Percentiles rank a stretch among this genome's conserved stretches.
phyloP scores from a whole-genome alignment of 164 flowering plant genomes.

The Tetrastigma voinierianum region DNA sequence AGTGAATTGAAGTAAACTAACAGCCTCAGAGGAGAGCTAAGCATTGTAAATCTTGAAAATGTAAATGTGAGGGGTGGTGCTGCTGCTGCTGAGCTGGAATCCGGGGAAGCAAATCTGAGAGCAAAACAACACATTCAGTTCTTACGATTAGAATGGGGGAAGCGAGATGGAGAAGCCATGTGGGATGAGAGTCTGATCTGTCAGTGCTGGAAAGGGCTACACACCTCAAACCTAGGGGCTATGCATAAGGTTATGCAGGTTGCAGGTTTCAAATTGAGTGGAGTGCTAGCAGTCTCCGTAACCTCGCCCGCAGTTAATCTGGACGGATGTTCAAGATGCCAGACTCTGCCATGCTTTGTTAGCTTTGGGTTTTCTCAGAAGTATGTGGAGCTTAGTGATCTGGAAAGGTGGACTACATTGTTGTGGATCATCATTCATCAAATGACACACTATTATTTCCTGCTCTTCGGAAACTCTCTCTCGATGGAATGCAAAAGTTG shows the following conservation, averaged over 20 bases:
- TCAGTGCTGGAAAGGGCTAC: not conserved
- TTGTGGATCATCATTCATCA: no score
- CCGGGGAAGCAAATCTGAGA: not conserved
- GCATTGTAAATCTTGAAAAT: not conserved
- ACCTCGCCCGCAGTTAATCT: not conserved
- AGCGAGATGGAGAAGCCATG: not conserved
- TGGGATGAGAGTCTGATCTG: no score
- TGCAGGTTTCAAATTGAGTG: no score
- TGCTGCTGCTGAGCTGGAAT: not conserved
- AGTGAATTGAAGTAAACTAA: not conserved
- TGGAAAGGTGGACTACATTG: not conserved
- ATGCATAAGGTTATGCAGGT: not conserved
- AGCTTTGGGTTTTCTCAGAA: no score
- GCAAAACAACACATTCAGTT: not conserved
- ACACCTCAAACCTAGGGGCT: not conserved
- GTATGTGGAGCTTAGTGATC: not conserved
- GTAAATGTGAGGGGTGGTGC: not conserved
- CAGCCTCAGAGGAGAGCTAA: not conserved
- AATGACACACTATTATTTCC: not conserved
- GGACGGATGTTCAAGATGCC: not conserved
- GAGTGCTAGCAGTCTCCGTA: not conserved
- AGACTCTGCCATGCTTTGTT: not conserved
- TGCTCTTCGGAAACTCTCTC: not conserved
- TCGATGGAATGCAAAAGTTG: not conserved
- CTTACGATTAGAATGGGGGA: not conserved